Evolutionary conservation across 345 rosid genomes (phyloP).

Genomic region (Salix brachista): DNA sequence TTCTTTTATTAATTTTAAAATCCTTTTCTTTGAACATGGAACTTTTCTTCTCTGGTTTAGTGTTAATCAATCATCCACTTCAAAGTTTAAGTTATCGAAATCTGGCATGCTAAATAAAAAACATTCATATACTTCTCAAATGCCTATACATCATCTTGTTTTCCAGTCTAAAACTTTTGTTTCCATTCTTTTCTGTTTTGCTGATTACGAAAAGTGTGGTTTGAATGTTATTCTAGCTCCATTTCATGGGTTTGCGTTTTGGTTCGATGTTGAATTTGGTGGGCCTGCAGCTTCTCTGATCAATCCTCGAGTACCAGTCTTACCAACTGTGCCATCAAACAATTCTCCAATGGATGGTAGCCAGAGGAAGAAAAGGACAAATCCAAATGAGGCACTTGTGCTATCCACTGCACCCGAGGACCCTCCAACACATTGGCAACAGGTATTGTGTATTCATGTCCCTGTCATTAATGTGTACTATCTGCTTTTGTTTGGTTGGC

Average conservation of each 20-base stretch:
- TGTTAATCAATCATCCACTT: background rate
- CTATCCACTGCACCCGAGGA: slow-evolving; percentile 94
- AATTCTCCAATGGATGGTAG: slow-evolving; percentile 46
- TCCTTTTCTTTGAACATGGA: background rate
- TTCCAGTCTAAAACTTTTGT: background rate
- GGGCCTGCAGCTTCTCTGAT: slow-evolving; percentile 44
- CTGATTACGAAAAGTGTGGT: background rate
- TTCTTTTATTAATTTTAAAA: background rate
- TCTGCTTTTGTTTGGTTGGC: background rate
- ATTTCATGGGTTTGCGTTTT: slow-evolving; percentile 95
- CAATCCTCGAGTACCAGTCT: slow-evolving; percentile 27
- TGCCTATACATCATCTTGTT: background rate
- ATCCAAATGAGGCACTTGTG: slow-evolving; percentile 61
- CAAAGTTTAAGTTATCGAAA: background rate
- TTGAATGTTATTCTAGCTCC: slow-evolving; percentile 59
- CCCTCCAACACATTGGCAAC: slow-evolving; percentile 35
- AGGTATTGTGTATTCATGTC: slow-evolving; percentile 33
- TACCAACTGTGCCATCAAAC: slow-evolving; percentile 31
- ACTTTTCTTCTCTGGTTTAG: background rate
- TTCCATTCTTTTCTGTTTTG: background rate
- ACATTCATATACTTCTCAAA: background rate
- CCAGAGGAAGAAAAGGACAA: slow-evolving; percentile 59
- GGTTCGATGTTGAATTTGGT: slow-evolving; percentile 93
- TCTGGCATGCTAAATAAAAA: background rate
- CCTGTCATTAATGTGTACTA: background rate